Percentiles rank a stretch among this genome's conserved stretches.
These are phyloP conservation scores for Butyriboletus loyo DNA, from an alignment of 768 basidiomycete genomes.

Conservation along the genomic window DNA sequence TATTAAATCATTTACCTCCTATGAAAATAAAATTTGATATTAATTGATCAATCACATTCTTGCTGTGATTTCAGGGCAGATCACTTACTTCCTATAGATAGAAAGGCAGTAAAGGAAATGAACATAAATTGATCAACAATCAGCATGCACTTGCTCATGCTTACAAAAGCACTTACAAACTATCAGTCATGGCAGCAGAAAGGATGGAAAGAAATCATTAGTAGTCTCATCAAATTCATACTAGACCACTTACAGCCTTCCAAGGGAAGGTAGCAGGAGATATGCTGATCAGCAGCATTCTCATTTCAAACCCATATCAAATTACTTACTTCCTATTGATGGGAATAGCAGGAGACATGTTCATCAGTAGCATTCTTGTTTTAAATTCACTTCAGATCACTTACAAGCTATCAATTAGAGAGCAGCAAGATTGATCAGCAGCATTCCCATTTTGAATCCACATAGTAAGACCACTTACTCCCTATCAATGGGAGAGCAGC, in stretches of 20 bases:
- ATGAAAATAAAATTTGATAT: not conserved
- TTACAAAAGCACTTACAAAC: not conserved
- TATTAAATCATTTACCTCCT: not conserved
- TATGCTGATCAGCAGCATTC: too few relatives aligned
- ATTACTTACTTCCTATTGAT: too few relatives aligned
- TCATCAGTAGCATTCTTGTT: not conserved
- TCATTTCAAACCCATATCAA: too few relatives aligned
- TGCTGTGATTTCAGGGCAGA: too few relatives aligned
- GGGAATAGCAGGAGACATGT: not conserved
- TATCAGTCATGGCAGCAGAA: not conserved
- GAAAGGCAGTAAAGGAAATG: not conserved
- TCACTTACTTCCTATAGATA: not conserved
- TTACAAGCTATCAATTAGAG: not conserved
- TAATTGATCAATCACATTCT: too few relatives aligned
- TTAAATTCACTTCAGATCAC: not conserved
- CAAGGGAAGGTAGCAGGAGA: too few relatives aligned
- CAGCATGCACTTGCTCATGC: too few relatives aligned
- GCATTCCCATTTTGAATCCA: too few relatives aligned
- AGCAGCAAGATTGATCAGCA: not conserved
- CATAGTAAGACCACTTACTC: too few relatives aligned
- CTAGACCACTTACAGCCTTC: too few relatives aligned
- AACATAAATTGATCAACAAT: not conserved
- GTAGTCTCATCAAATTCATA: too few relatives aligned
- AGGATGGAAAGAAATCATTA: too few relatives aligned
- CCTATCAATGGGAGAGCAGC: not conserved